Evolutionary conservation across 2,329 filamentous ascomycete genomes (phyloP).

Genomic region (Balansia obtecta): DNA sequence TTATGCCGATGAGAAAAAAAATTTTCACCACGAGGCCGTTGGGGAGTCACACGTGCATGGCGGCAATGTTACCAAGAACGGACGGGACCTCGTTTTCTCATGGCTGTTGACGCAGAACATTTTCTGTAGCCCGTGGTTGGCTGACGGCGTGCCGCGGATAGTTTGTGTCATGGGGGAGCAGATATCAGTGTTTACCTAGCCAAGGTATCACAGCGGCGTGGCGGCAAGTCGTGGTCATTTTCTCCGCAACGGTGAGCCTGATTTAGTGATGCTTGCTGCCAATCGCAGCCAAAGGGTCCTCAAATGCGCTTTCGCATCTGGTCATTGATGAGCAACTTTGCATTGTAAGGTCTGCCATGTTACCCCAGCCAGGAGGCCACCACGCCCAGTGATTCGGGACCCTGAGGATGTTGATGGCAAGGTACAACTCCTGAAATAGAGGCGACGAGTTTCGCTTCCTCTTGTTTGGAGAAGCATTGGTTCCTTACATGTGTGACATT

Average conservation of each 20-base stretch:
- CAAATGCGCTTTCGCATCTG: not conserved
- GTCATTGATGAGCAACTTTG: slow-evolving; percentile 3
- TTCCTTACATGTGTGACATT: slow-evolving; percentile 10
- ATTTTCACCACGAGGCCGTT: not conserved
- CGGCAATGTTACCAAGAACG: not conserved
- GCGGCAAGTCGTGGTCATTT: slow-evolving; percentile 1
- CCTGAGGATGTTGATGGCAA: not conserved
- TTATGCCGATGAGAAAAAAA: not conserved
- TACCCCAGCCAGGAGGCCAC: not conserved
- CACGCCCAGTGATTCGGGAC: not conserved
- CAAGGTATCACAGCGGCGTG: slow-evolving; percentile 2
- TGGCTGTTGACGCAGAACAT: not conserved
- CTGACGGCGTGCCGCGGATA: slow-evolving; percentile 7
- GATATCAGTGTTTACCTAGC: not conserved
- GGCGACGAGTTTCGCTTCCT: slow-evolving; percentile 1
- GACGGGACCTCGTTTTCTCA: not conserved
- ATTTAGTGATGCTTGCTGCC: not conserved
- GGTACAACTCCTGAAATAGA: not conserved
- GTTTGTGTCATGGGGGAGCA: slow-evolving; percentile 3
- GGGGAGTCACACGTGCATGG: not conserved
- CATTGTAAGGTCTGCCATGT: not conserved
- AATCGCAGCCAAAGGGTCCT: not conserved
- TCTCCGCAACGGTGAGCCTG: slow-evolving; percentile 7
- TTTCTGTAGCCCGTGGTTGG: not conserved
- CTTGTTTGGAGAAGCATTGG: slow-evolving; percentile 1